A percentile compares a stretch with the other conserved stretches of the same genome.
phyloP scores from a whole-genome alignment of 1,139 yeast genomes.

The Meyerozyma guilliermondii region DNA sequence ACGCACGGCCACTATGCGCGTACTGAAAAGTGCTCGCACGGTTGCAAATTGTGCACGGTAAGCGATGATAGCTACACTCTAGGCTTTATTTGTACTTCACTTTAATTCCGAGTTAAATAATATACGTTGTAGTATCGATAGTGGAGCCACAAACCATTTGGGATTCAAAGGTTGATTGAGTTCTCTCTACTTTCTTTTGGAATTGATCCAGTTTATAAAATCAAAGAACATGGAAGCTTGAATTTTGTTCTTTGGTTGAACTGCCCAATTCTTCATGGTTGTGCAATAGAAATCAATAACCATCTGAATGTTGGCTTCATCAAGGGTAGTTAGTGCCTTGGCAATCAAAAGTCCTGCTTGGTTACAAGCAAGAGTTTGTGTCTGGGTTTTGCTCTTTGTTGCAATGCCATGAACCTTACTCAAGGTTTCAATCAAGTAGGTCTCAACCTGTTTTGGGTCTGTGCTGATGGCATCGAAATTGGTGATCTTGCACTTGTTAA shows the following conservation, averaged over 20 bases:
- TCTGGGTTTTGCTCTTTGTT: constrained; percentile 37
- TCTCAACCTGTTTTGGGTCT: constrained; percentile 13
- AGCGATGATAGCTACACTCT: no score
- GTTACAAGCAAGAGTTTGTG: constrained; percentile 52
- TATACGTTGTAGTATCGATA: no score
- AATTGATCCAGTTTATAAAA: constrained; percentile 72
- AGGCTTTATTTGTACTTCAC: no score
- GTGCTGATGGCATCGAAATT: constrained; percentile 14
- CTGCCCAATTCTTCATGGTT: constrained; percentile 60
- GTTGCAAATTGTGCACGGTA: not conserved
- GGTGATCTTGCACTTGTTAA: constrained; percentile 50
- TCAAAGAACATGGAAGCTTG: constrained; percentile 68
- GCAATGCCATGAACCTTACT: constrained; percentile 35
- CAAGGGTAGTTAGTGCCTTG: constrained; percentile 39
- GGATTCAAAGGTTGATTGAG: no score
- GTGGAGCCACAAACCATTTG: no score
- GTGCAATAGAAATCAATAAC: constrained; percentile 54
- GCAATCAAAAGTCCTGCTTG: constrained; percentile 60
- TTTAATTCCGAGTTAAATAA: not conserved
- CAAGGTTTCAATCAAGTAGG: constrained; percentile 20
- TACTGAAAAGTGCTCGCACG: not conserved
- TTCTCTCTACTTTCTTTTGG: constrained; percentile 25
- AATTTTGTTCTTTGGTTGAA: constrained; percentile 40
- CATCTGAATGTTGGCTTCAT: constrained; percentile 22
- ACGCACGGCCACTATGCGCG: not conserved